Evolutionary conservation across 2,329 filamentous ascomycete genomes (phyloP), one percentile per base, ranked within the genome.

Genomic region (Emergomyces orientalis): DNA sequence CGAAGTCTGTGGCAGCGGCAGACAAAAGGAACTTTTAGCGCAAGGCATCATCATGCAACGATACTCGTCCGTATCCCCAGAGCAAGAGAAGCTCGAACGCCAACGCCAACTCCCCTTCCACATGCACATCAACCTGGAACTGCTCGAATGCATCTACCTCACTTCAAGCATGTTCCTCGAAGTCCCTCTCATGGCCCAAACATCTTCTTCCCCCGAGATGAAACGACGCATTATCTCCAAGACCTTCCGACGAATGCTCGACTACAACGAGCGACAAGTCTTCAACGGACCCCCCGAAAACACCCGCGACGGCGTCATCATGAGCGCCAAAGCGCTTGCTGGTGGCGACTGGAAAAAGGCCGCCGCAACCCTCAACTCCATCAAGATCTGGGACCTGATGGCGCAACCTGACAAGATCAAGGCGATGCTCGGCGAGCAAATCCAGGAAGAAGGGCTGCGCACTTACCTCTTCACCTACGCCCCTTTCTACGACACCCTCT

Each of bases 341-440:
- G 92, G 91, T 25, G 94, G 95, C 69, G 94, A 99, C 79, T 99
- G 94, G 94, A 96, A 96, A 86, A 96, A 95, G 82, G 88, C 92
- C 19, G 92, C 88, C 27, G 84, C 89, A 66, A 94, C 96, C 77
- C 92, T 99, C 77, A 91, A 94, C 81, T 90, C 88, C 73, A 99
- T 99, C 81, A 99, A 97, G 86, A 99, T 99, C 76, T 99, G 94
- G 94, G 94, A 99, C 62, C 84, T 99, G 69, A 95, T 99, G 86
- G 89, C 92, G 63, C 88, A 94, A 77, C 85, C 89, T 30, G 90
- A 93, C 63, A 89, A 91, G 76, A 96, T 97, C 82, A 97, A 97
- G 86, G 78, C 84, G 61, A 97, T 99, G 94, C 89, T 99, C 65
- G 90, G 92, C 62, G 91, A 91, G 76, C 94, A 99, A 82, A 96